Conservation (phyloP, 2,329 filamentous ascomycete genomes). For the Fusarium secorum region DNA sequence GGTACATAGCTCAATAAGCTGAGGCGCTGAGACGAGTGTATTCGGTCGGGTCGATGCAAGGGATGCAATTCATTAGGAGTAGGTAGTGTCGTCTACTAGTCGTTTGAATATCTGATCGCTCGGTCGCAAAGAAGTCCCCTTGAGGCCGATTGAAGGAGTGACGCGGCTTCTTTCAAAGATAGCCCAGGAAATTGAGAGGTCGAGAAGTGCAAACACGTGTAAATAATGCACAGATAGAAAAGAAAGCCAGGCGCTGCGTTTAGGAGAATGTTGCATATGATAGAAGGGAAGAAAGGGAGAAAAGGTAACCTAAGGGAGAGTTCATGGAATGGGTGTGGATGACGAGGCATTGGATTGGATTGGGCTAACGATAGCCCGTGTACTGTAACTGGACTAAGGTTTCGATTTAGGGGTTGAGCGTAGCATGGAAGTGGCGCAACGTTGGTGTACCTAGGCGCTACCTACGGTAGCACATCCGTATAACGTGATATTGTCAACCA, state of each 20-base stretch:
- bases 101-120: slow-evolving; percentile 4
- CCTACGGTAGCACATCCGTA: background rate
- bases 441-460: background rate
- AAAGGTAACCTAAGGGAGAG: slow-evolving; percentile 22
- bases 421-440: slow-evolving; percentile 18
- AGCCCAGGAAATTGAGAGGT: slow-evolving; percentile 31
- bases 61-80: slow-evolving; percentile 17
- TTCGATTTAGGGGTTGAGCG: slow-evolving; percentile 28
- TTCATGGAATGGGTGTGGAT: slow-evolving; percentile 31
- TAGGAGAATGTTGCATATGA: slow-evolving; percentile 21
- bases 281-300: slow-evolving; percentile 17
- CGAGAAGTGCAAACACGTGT: slow-evolving; percentile 1
- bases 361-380: background rate
- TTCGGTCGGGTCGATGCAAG: slow-evolving; percentile 17
- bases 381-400: slow-evolving; percentile 6
- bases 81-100: background rate
- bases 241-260: slow-evolving; percentile 18
- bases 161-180: slow-evolving; percentile 50
- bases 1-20: slow-evolving; percentile 26
- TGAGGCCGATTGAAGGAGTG: slow-evolving; percentile 41
- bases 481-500: background rate
- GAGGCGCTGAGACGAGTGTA: background rate
- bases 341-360: slow-evolving; percentile 21
- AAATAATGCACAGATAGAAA: slow-evolving; percentile 3
- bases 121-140: slow-evolving; percentile 9